phyloP scores from a whole-genome alignment of 352 stramenopile genomes.

The Pythium grandisporangium region DNA sequence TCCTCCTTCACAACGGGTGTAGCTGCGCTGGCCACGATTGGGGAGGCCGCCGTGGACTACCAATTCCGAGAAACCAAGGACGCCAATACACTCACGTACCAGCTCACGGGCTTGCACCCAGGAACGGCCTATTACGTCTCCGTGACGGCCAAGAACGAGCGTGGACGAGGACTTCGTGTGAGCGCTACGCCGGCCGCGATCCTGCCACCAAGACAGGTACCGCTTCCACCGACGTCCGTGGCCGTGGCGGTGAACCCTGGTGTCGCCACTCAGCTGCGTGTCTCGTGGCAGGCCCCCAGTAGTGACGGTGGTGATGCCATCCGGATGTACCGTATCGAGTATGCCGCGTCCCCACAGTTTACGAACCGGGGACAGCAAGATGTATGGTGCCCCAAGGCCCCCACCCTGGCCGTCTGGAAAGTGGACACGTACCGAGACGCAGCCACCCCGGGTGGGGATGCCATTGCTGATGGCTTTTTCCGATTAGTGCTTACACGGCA shows the following conservation, averaged over 20 bases:
- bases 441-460: constrained; percentile 8
- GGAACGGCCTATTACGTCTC: constrained; percentile 80
- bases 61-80: constrained; percentile 63
- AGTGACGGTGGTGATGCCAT: constrained; percentile 53
- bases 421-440: constrained; percentile 24
- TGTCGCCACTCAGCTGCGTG: constrained; percentile 58
- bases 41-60: constrained; percentile 55
- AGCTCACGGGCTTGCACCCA: constrained; percentile 52
- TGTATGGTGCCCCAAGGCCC: constrained; percentile 48
- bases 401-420: constrained; percentile 47
- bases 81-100: constrained; percentile 46
- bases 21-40: constrained; percentile 19
- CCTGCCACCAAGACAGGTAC: constrained; percentile 65
- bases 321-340: constrained; percentile 75
- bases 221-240: constrained; percentile 57
- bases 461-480: constrained; percentile 51
- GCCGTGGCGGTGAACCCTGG: constrained; percentile 64
- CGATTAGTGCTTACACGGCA: constrained; percentile 35
- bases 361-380: constrained; percentile 47
- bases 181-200: constrained; percentile 31
- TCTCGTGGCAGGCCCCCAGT: constrained; percentile 30
- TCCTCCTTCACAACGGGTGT: constrained; percentile 19
- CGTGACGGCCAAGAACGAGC: constrained; percentile 84
- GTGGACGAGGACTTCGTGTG: constrained; percentile 39
- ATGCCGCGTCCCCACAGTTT: constrained; percentile 61